phyloP scores from a whole-genome alignment of 2,329 filamentous ascomycete species.

The Ramularia endophylla region DNA sequence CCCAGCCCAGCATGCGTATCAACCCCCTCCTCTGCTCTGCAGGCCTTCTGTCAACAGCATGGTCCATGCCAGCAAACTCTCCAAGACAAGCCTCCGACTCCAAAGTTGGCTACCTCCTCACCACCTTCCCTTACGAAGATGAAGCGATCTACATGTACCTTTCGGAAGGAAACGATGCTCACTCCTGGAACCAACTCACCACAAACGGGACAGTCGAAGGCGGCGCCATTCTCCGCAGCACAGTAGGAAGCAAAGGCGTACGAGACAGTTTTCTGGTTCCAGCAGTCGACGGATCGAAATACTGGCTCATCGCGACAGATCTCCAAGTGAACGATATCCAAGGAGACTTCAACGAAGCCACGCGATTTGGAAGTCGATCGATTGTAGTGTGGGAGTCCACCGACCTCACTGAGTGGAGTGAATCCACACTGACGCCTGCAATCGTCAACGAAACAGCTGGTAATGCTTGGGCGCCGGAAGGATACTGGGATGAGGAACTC shows the following conservation, averaged over 20 bases:
- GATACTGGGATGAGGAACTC: slow-evolving; percentile 10
- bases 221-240: slow-evolving; percentile 10
- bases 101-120: slow-evolving; percentile 16
- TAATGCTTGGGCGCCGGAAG: slow-evolving; percentile 15
- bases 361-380: slow-evolving; percentile 18
- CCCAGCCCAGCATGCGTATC: neutral
- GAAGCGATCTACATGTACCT: slow-evolving; percentile 20
- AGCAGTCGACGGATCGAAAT: slow-evolving; percentile 11
- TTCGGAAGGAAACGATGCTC: slow-evolving; percentile 15
- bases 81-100: slow-evolving; percentile 3
- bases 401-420: slow-evolving; percentile 10
- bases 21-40: neutral
- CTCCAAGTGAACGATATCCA: slow-evolving; percentile 21
- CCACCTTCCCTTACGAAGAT: slow-evolving; percentile 27
- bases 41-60: neutral
- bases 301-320: slow-evolving; percentile 17
- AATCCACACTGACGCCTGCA: slow-evolving; percentile 5
- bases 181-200: slow-evolving; percentile 10
- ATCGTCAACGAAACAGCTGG: slow-evolving; percentile 12
- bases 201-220: slow-evolving; percentile 6
- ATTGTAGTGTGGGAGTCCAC: slow-evolving; percentile 16
- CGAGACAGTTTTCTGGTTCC: slow-evolving; percentile 13
- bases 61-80: neutral
- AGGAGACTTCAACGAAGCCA: slow-evolving; percentile 19
- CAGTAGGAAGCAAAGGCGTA: slow-evolving; percentile 13